These are phyloP conservation scores for Diaporthe sp. DNA, from an alignment of 2,329 filamentous ascomycete species.

Conservation along the genomic window DNA sequence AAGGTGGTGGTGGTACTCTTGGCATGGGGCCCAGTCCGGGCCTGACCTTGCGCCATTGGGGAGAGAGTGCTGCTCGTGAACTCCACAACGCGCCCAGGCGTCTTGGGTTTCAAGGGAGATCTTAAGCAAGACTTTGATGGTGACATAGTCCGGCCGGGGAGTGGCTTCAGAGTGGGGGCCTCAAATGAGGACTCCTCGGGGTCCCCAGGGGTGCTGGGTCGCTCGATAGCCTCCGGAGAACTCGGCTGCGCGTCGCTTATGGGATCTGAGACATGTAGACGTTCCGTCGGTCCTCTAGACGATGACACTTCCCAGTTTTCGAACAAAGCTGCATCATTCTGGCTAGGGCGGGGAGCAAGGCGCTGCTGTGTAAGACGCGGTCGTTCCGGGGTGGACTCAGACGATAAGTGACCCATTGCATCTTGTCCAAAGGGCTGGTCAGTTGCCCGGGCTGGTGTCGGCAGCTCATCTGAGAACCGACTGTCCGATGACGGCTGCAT, in stretches of 20 bases:
- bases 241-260: conserved; percentile 10
- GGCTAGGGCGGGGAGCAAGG: neutral
- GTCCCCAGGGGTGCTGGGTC: conserved; percentile 25
- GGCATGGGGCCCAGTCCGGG: conserved; percentile 35
- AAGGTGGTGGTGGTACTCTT: neutral
- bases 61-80: conserved; percentile 64
- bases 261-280: neutral
- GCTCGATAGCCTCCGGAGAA: conserved; percentile 20
- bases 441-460: neutral
- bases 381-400: conserved; percentile 23
- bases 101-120: conserved; percentile 67
- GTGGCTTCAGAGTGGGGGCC: conserved; percentile 56
- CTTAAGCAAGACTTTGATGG: conserved; percentile 67
- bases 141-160: conserved; percentile 62
- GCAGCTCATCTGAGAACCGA: conserved; percentile 7
- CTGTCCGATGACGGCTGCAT: neutral
- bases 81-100: conserved; percentile 67
- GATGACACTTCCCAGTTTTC: conserved; percentile 31
- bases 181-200: conserved; percentile 49
- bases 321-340: conserved; percentile 30
- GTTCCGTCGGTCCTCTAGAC: conserved; percentile 24
- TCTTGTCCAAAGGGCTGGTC: conserved; percentile 1
- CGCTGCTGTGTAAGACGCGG: conserved; percentile 4
- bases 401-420: neutral
- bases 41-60: conserved; percentile 54